These are phyloP conservation scores for Excoecaria cochinchinensis DNA, from an alignment of 345 rosid species.

Conservation along the genomic window DNA sequence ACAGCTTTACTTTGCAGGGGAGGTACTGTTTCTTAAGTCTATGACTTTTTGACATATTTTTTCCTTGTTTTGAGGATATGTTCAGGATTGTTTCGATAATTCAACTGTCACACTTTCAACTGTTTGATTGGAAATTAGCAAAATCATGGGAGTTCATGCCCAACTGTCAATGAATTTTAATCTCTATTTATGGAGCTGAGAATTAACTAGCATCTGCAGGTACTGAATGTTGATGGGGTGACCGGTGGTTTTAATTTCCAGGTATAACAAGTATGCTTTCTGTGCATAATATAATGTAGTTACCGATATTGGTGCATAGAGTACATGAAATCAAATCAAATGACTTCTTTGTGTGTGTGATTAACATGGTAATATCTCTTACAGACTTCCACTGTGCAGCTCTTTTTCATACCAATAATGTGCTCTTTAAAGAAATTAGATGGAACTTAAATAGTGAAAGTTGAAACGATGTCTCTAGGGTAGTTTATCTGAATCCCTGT, in stretches of 20 bases:
- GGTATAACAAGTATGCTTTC: constrained; percentile 35
- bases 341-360: no score
- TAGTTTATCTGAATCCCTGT: neutral
- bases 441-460: neutral
- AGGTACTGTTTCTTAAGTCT: constrained; percentile 37
- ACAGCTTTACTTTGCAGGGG: constrained; percentile 58
- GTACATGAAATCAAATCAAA: neutral
- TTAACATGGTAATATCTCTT: neutral
- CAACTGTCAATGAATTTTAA: neutral
- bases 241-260: constrained; percentile 96
- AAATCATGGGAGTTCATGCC: neutral
- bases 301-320: no score
- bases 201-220: constrained; percentile 39
- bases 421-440: neutral
- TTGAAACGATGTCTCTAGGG: neutral
- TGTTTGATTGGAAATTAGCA: neutral
- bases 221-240: constrained; percentile 82
- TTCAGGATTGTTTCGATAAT: neutral
- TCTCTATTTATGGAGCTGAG: neutral
- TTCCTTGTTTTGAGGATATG: neutral
- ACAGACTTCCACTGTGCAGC: neutral
- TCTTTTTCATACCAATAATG: neutral
- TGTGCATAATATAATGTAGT: neutral
- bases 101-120: no score
- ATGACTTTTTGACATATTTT: neutral